phyloP scores from a whole-genome alignment of 257 asterid species.

The Fraxinus cuspidata region DNA sequence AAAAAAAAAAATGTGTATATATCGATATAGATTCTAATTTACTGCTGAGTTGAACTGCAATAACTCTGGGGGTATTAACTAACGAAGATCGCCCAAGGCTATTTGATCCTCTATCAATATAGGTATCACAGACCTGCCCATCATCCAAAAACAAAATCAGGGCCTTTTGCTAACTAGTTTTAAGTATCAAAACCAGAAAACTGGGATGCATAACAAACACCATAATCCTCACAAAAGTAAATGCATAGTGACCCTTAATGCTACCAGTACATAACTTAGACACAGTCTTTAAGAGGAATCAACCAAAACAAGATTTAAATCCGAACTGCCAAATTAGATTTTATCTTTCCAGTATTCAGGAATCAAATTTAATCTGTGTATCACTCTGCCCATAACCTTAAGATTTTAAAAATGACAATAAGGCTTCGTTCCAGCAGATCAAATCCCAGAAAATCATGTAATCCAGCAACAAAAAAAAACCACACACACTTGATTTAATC shows the following conservation, averaged over 20 bases:
- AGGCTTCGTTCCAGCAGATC: slow-evolving; percentile 37
- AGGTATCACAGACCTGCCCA: slow-evolving; percentile 43
- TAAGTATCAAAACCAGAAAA: slow-evolving; percentile 27
- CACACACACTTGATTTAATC: slow-evolving; percentile 11
- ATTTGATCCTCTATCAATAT: slow-evolving; percentile 34
- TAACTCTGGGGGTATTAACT: slow-evolving; percentile 12
- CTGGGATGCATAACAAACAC: slow-evolving; percentile 29
- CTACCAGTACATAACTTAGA: slow-evolving; percentile 24
- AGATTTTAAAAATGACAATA: slow-evolving; percentile 17
- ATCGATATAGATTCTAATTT: slow-evolving; percentile 17
- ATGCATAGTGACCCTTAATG: slow-evolving; percentile 27
- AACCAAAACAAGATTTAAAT: slow-evolving; percentile 19
- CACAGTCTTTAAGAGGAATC: slow-evolving; percentile 1
- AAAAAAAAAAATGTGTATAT: slow-evolving; percentile 9
- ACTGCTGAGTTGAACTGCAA: slow-evolving; percentile 25
- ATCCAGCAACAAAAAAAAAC: slow-evolving; percentile 14
- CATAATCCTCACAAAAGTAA: slow-evolving; percentile 27
- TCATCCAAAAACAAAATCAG: slow-evolving; percentile 40
- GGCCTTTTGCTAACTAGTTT: slow-evolving; percentile 28
- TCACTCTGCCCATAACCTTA: slow-evolving; percentile 32
- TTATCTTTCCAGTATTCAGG: background rate
- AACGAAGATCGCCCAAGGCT: slow-evolving; percentile 32
- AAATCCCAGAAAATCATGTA: slow-evolving; percentile 33
- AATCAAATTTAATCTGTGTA: slow-evolving; percentile 6
- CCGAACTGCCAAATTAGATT: slow-evolving; percentile 26